Percentiles rank a stretch among this genome's conserved stretches.
phyloP scores from a whole-genome alignment of 2,329 filamentous ascomycete species.

The Ceratocystis eucalypticola region DNA sequence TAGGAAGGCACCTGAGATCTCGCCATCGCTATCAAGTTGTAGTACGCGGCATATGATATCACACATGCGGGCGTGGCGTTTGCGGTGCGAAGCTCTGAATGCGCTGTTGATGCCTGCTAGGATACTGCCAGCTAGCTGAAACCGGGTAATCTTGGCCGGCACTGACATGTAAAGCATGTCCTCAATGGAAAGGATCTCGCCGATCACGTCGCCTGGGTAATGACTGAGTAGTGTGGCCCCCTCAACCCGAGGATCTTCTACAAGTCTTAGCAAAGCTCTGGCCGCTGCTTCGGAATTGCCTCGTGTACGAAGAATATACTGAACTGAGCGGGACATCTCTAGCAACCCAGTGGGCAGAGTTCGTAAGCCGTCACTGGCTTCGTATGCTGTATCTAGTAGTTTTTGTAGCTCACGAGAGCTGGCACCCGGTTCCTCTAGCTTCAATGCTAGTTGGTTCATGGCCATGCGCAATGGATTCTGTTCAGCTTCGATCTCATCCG shows the following conservation, averaged over 20 bases:
- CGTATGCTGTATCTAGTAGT: slow-evolving; percentile 1
- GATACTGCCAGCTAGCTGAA: slow-evolving; percentile 11
- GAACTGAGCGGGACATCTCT: slow-evolving; percentile 11
- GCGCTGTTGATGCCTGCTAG: background rate
- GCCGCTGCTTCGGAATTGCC: slow-evolving; percentile 5
- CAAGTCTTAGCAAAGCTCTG: slow-evolving; percentile 4
- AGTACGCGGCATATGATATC: slow-evolving; percentile 13
- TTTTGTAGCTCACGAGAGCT: background rate
- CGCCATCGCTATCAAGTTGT: slow-evolving; percentile 9
- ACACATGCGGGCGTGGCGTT: slow-evolving; percentile 12
- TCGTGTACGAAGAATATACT: slow-evolving; percentile 4
- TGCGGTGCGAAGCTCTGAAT: slow-evolving; percentile 6
- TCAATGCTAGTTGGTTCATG: background rate
- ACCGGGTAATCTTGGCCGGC: background rate
- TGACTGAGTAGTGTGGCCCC: background rate
- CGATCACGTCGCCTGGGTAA: slow-evolving; percentile 5
- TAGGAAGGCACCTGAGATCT: slow-evolving; percentile 2
- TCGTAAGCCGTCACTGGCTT: background rate
- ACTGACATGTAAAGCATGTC: slow-evolving; percentile 14
- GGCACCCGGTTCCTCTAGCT: background rate
- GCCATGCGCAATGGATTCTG: slow-evolving; percentile 8
- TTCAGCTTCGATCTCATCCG: slow-evolving; percentile 7
- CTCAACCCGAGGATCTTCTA: slow-evolving; percentile 11
- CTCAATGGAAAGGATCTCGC: slow-evolving; percentile 7
- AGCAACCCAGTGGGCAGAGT: slow-evolving; percentile 3